These are phyloP conservation scores for Spizellomyces sp. DNA, from an alignment of 192 early-diverging fungal genomes.

Conservation along the genomic window DNA sequence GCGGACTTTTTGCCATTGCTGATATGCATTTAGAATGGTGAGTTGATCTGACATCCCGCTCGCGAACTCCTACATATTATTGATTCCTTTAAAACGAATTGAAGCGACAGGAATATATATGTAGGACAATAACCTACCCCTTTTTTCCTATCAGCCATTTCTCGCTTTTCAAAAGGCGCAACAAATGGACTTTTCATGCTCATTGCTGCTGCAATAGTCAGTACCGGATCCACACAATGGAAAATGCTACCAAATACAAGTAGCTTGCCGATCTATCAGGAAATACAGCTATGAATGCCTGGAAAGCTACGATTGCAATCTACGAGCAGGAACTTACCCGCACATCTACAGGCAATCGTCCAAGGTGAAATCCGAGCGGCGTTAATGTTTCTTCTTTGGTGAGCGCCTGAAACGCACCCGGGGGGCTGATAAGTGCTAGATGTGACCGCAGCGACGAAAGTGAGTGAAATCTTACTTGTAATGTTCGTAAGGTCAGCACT, in stretches of 20 bases:
- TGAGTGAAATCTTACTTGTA: no score
- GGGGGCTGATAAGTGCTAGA: no score
- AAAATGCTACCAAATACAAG: constrained; percentile 60
- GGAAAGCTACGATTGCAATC: neutral
- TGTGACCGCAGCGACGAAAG: no score
- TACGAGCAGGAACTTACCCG: constrained; percentile 36
- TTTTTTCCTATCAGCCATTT: constrained; percentile 43
- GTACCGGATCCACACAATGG: constrained; percentile 49
- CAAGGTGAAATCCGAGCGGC: constrained; percentile 61
- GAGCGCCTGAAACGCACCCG: constrained; percentile 31
- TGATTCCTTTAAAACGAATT: no score
- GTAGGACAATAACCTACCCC: neutral
- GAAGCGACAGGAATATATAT: neutral
- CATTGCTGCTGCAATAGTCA: constrained; percentile 53
- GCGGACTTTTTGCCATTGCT: constrained; percentile 36
- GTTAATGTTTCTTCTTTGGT: constrained; percentile 56
- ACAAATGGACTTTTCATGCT: constrained; percentile 49
- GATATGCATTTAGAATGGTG: constrained; percentile 49
- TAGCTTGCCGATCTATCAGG: constrained; percentile 60
- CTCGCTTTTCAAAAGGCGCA: constrained; percentile 51
- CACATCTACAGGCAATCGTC: constrained; percentile 64
- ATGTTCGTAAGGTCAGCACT: constrained; percentile 35
- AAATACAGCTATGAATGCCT: neutral
- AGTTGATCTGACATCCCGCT: constrained; percentile 43
- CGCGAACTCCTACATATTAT: constrained; percentile 30